phyloP scores from a whole-genome alignment of 768 basidiomycete species.

The Rhodosporidiobolus odoratus region DNA sequence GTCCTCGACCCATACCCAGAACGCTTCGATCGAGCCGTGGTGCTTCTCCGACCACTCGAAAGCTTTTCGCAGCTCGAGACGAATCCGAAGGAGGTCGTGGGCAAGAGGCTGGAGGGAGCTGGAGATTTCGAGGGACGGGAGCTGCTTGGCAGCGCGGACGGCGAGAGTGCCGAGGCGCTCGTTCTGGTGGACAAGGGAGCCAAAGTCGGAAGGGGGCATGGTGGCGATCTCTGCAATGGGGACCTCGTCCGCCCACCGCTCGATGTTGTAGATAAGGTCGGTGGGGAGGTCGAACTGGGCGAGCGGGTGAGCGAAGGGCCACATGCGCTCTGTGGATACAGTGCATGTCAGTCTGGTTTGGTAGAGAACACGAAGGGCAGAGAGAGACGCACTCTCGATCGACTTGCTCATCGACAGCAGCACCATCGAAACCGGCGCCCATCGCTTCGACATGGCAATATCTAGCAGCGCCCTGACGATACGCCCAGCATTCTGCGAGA shows the following conservation, averaged over 20 bases:
- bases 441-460: slow-evolving; percentile 86
- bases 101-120: slow-evolving; percentile 74
- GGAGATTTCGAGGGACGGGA: slow-evolving; percentile 65
- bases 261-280: slow-evolving; percentile 71
- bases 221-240: slow-evolving; percentile 65
- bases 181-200: slow-evolving; percentile 76
- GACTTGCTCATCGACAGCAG: slow-evolving; percentile 82
- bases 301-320: slow-evolving; percentile 91
- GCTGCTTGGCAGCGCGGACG: slow-evolving; percentile 70
- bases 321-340: slow-evolving; percentile 60
- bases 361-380: neutral
- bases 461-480: slow-evolving; percentile 92
- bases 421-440: slow-evolving; percentile 72
- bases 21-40: slow-evolving; percentile 74
- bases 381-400: slow-evolving; percentile 39
- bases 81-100: slow-evolving; percentile 73
- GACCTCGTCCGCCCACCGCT: slow-evolving; percentile 75
- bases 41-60: slow-evolving; percentile 76
- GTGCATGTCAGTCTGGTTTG: slow-evolving; percentile 59
- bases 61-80: slow-evolving; percentile 57
- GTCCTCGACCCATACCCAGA: slow-evolving; percentile 96
- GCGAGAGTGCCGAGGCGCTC: slow-evolving; percentile 75
- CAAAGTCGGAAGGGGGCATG: slow-evolving; percentile 64
- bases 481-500: slow-evolving; percentile 87
- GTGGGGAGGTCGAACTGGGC: slow-evolving; percentile 67